phyloP scores from a whole-genome alignment of 208 protist species.

The Crithidia mellificae region DNA sequence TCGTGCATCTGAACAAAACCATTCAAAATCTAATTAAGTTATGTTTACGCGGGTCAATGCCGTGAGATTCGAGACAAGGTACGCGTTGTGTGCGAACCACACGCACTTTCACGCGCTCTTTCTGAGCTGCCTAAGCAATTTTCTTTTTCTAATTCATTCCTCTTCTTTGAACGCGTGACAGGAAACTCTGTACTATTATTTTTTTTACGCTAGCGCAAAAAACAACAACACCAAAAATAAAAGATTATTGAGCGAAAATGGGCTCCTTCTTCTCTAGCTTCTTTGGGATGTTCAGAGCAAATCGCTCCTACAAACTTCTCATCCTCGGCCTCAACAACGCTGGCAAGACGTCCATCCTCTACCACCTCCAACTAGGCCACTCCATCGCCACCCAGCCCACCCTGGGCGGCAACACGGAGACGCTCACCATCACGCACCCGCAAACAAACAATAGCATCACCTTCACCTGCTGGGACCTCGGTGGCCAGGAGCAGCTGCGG shows the following conservation, averaged over 20 bases:
- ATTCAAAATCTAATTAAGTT: too few relatives aligned
- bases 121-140: too few relatives aligned
- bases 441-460: constrained; percentile 69
- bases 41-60: too few relatives aligned
- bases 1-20: too few relatives aligned
- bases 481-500: constrained; percentile 92
- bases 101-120: too few relatives aligned
- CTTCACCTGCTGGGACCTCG: constrained; percentile 98
- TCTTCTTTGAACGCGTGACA: too few relatives aligned
- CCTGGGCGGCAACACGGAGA: constrained; percentile 97
- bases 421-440: constrained; percentile 96
- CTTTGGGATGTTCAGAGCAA: constrained; percentile 60
- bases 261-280: constrained; percentile 67
- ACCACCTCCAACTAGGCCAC: constrained; percentile 97
- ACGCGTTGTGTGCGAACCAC: too few relatives aligned
- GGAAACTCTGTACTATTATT: neutral
- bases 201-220: neutral
- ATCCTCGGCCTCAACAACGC: constrained; percentile 96
- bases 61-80: too few relatives aligned
- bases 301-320: constrained; percentile 84
- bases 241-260: constrained; percentile 31
- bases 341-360: constrained; percentile 98
- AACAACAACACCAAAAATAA: too few relatives aligned
- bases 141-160: too few relatives aligned
- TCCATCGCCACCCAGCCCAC: constrained; percentile 97